Evolutionary conservation across 2,329 filamentous ascomycete species (phyloP), one percentile per base, ranked within the genome.

Genomic region (Cladorrhinum sp.): DNA sequence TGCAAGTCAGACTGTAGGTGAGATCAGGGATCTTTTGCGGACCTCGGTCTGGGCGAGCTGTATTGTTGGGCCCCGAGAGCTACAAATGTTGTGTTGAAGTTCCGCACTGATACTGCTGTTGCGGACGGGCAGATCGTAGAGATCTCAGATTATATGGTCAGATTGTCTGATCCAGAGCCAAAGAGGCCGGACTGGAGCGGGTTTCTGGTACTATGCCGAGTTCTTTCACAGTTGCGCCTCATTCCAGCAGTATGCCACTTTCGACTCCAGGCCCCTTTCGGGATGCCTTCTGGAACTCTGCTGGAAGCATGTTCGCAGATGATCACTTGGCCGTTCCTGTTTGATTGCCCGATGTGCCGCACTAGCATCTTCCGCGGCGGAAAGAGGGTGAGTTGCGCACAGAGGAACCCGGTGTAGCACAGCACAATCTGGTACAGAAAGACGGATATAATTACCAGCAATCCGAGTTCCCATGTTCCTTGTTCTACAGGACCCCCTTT

Each of bases 301-400:
- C 58, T 68, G 61, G 66, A 69, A 68, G 67, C 65, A 66, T 64
- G 66, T 66, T 67, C 63, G 68, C 64, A 67, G 63, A 60, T 64
- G 26, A 59, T 61, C 23, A 58, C 61, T 61, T 64, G 62, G 62
- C 62, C 36, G 42, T 62, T 55, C 60, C 39, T 64, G 68, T 71
- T 71, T 71, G 68, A 72, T 71, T 70, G 68, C 57, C 69, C 64
- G 67, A 69, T 65, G 65, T 69, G 69, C 66, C 66, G 68, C 69
- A 68, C 36, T 57, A 64, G 28, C 58, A 53, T 48, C 48, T 49
- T 50, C 58, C 53, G 61, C 42, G 16, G n/a, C 6, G 3, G 18
- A 46, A 5, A 52, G 60, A 49, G 50, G 59, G 28, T 59, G 62
- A 53, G 53, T 55, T 59, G 59, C 59, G 26, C 26, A 5, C 4